Base-by-base conservation (phyloP, 2,329 filamentous ascomycete genomes). In the Colletotrichum falcatum region DNA sequence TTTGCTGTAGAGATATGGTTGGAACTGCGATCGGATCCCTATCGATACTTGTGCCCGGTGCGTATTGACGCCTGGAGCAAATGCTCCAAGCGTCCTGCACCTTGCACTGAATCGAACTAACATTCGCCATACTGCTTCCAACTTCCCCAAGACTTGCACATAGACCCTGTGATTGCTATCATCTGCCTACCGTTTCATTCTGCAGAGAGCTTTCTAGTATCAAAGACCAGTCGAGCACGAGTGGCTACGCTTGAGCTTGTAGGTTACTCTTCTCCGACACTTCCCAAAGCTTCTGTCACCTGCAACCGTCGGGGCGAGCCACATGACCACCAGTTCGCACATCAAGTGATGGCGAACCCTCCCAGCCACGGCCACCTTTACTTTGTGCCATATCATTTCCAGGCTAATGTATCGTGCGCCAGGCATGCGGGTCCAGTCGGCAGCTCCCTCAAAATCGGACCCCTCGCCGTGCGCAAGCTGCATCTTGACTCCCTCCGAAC, bases 271-370 rank as follows among this genome's bases (percentile, higher is more conserved):
- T 26, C 37, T 59, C 63, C 46, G 33, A 44, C 18, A 53, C 60
- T 54, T 14, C 20, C n/a, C 53, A 44, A 37, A n/a, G 60, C 54
- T 30, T 44, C 33, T 23, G 56, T 70, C 67, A 70, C 63, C 67
- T 67, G 67, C 42, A 39, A 59, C 48, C 39, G 14, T 44, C 14
- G n/a, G 55, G 33, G 23, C 33, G 26, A 26, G 28, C 56, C 64
- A 56, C 67, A 61, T 66, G 56, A 67, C 56, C 26, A 30, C 16
- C 26, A 35, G 39, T 30, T 20, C 26, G 12, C 35, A 44, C 18
- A 53, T 66, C 49, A 66, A 70, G 63, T 61, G 49, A 69, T 26
- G 30, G 14, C 23, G 20, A 51, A 33, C 23, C 9, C 3, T 28
- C 39, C 30, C 30, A 39, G 6, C 23, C 35, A 66, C 37, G 23